Base-by-base conservation (phyloP, 352 stramenopile species). In the Pythium guiyangense region DNA sequence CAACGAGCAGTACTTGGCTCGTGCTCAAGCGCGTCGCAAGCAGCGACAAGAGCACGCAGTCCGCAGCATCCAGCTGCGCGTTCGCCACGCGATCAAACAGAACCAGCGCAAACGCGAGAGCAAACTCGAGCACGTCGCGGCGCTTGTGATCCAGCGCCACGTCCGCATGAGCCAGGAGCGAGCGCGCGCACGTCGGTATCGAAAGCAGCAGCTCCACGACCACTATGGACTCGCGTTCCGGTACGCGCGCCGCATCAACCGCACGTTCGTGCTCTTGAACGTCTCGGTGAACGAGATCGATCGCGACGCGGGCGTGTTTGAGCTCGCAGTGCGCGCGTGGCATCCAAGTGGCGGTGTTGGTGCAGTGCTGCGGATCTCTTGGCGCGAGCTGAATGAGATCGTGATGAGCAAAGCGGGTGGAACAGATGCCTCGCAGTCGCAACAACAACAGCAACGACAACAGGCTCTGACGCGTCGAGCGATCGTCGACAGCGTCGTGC, bases 21-120 rank as follows among this genome's bases (percentile, higher is more conserved):
- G 57, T 1, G 17, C 60, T 3, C 47, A 54, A 37, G 12, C 10
- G 5, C 37, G 54, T 17, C 47, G 53, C 15, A 61, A 66, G 50
- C 48, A 60, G 26, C 58, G 43, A 11, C 70, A 62, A 39, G 56
- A 71, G 6, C 20, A 51, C 27, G 66, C 69, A 11, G 66, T 60
- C 6, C 40, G 52, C 25, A 54, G 63, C 45, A 70, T 78, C 35
- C 67, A 78, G 26, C 17, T 34, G 1, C 52, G 39, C 5, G 48
- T 63, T 3, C 48, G 61, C 27, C 35, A 49, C 0, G 35, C 70
- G 0, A 61, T 73, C 2, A 22, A 26, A 1, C 67, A 66, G 10
- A 78, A 73, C 51, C 70, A 78, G 54, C 54, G 58, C 6, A 34
- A 61, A n/a, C n/a, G n/a, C n/a, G n/a, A n/a, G n/a, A n/a, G n/a